phyloP scores from a whole-genome alignment of 345 rosid species.

The Eucalyptus regnans region DNA sequence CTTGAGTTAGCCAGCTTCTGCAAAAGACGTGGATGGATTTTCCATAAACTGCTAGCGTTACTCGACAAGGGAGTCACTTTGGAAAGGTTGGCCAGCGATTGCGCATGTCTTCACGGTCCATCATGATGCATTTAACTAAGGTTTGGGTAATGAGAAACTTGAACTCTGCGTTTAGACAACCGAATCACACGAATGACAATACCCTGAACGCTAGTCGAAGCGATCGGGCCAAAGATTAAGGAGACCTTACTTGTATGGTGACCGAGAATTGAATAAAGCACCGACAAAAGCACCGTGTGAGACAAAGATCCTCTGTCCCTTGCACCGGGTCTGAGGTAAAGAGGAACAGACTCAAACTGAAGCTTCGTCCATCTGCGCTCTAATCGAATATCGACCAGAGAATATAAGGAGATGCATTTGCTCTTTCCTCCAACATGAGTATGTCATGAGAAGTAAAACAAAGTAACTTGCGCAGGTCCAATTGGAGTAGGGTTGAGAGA shows the following conservation, averaged over 20 bases:
- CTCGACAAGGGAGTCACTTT: background rate
- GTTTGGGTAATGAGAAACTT: background rate
- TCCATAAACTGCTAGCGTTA: background rate
- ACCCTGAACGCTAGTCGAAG: background rate
- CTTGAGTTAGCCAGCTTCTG: background rate
- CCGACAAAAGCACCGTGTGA: background rate
- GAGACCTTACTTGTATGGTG: background rate
- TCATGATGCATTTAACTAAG: background rate
- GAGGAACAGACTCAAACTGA: background rate
- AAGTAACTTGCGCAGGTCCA: background rate
- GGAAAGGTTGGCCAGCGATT: background rate
- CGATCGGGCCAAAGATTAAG: background rate
- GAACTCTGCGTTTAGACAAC: background rate
- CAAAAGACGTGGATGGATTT: background rate
- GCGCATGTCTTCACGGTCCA: background rate
- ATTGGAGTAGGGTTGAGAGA: background rate
- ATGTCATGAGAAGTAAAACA: background rate
- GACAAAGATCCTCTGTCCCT: background rate
- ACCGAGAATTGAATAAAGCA: background rate
- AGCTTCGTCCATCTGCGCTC: background rate
- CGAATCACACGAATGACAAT: background rate
- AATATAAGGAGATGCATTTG: background rate
- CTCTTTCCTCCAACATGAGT: background rate
- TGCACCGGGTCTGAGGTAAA: background rate
- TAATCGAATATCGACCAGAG: background rate